phyloP scores from a whole-genome alignment of 2,329 filamentous ascomycete genomes.

The Verticillium nonalfalfae region DNA sequence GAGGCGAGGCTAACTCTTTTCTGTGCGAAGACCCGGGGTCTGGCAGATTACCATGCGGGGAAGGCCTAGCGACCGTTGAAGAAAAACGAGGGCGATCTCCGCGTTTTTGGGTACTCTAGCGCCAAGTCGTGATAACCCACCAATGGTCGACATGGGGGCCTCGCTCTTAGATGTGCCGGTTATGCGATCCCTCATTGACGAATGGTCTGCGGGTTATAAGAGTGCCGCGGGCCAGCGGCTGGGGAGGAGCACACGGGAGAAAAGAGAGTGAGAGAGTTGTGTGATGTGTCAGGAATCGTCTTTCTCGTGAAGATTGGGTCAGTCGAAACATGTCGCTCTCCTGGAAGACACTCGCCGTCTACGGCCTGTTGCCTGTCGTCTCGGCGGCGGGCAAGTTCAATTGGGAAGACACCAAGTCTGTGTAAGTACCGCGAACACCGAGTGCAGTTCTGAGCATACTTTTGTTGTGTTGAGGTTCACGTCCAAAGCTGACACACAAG shows the following conservation, averaged over 20 bases:
- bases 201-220: not conserved
- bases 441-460: too few relatives aligned
- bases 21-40: too few relatives aligned
- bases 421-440: slow-evolving; percentile 11
- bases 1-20: too few relatives aligned
- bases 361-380: not conserved
- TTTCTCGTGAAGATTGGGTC: not conserved
- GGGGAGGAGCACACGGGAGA: not conserved
- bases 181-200: not conserved
- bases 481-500: not conserved
- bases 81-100: too few relatives aligned
- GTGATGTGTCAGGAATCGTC: not conserved
- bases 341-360: not conserved
- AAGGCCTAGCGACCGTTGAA: too few relatives aligned
- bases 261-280: too few relatives aligned
- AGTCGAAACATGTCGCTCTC: not conserved
- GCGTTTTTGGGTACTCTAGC: not conserved
- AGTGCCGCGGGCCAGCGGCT: not conserved
- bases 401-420: slow-evolving; percentile 15
- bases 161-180: not conserved
- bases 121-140: not conserved
- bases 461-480: too few relatives aligned
- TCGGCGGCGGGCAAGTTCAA: slow-evolving; percentile 4
- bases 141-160: not conserved
- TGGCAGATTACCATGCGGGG: too few relatives aligned